phyloP scores from a whole-genome alignment of 768 basidiomycete genomes.

The Pisolithus albus region DNA sequence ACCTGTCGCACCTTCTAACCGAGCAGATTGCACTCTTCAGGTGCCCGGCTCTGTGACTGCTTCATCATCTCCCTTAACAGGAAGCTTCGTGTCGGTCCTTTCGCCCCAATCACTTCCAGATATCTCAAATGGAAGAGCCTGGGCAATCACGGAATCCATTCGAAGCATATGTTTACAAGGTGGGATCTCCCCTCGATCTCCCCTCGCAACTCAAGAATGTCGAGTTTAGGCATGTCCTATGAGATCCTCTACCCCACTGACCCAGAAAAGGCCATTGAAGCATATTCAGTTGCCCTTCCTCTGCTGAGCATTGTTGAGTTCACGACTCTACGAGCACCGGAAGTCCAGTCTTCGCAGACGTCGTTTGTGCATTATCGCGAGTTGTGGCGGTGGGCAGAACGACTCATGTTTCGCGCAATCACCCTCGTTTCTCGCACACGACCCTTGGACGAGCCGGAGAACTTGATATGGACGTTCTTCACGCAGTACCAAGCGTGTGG shows the following conservation, averaged over 20 bases:
- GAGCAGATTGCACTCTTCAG: slow-evolving; percentile 35
- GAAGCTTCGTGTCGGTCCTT: slow-evolving; percentile 42
- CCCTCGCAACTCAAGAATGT: not conserved
- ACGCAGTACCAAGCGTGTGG: slow-evolving; percentile 54
- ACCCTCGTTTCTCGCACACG: slow-evolving; percentile 50
- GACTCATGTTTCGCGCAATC: slow-evolving; percentile 74
- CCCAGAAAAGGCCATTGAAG: slow-evolving; percentile 44
- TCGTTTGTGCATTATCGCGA: slow-evolving; percentile 70
- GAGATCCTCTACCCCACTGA: slow-evolving; percentile 53
- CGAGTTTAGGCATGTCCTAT: slow-evolving; percentile 59
- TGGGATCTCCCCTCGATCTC: slow-evolving; percentile 23
- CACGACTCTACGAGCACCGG: slow-evolving; percentile 36
- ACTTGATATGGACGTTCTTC: slow-evolving; percentile 57
- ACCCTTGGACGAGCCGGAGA: slow-evolving; percentile 28
- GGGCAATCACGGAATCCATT: slow-evolving; percentile 67
- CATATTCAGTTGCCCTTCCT: slow-evolving; percentile 50
- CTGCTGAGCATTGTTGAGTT: slow-evolving; percentile 44
- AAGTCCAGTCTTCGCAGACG: slow-evolving; percentile 24
- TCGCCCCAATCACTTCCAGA: slow-evolving; percentile 40
- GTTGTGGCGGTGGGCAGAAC: slow-evolving; percentile 81
- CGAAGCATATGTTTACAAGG: slow-evolving; percentile 77
- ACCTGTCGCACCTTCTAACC: slow-evolving; percentile 37
- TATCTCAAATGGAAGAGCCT: slow-evolving; percentile 62
- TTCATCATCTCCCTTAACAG: slow-evolving; percentile 44
- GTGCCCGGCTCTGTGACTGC: slow-evolving; percentile 29